Evolutionary conservation across 73 alveolate genomes (phyloP), one percentile per base, ranked within the genome.

Genomic region (Strombidium stylifer): DNA sequence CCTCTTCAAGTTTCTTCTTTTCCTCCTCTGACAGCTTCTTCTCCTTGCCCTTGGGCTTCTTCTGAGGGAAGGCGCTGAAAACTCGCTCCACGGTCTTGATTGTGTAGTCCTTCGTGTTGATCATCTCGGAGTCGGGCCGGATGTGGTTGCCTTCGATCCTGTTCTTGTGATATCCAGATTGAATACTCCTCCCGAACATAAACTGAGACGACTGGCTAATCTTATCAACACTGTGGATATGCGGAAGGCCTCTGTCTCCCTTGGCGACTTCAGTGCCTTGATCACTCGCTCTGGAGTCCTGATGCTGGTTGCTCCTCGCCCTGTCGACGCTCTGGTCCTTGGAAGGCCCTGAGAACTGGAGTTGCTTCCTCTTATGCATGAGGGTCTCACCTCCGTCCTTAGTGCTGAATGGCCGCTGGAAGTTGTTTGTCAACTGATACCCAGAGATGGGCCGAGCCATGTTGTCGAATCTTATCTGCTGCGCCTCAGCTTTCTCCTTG

Each of bases 371-470:
- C 54, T 46, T 0, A 65, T 40, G 37, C 41, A 64, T n/a, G 78
- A 65, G 11, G 66, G 49, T 42, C 45, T 14, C 2, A 64, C 42
- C 25, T 64, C 45, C 15, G 45, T 46, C 16, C 51, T 46, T 5
- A 65, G 78, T 1, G 78, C 78, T 26, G 78, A 64, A n/a, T n/a
- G n/a, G n/a, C n/a, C n/a, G 12, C 41, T 64, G 11, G 78, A 65
- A 25, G 66, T 10, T 21, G 41, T 65, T 44, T 44, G 47, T 16
- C 45, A 44, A 40, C 66, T 44, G 45, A 64, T 44, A 12, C 45
- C 78, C 45, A 64, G 4, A 18, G 16, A 46, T 18, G 30, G n/a
- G n/a, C n/a, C n/a, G n/a, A n/a, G n/a, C n/a, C 7, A 10, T 23
- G 23, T 32, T 32, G 10, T 32, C 10, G 10, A 32, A 4, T 4